These are phyloP conservation scores for Eucalyptus virginea DNA, from an alignment of 345 rosid genomes.

Conservation along the genomic window DNA sequence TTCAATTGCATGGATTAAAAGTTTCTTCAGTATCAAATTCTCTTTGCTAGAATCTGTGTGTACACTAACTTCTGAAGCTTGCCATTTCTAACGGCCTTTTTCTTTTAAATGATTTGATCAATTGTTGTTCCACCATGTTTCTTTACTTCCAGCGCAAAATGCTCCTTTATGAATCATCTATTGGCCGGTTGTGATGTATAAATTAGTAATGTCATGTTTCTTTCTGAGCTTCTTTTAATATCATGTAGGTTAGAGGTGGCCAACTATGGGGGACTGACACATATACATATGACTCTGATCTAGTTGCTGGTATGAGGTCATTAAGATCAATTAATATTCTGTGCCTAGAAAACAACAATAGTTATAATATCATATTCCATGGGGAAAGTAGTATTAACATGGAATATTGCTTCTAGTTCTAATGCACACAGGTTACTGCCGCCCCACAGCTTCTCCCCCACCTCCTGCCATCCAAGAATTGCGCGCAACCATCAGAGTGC, in stretches of 20 bases:
- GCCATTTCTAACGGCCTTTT: not conserved
- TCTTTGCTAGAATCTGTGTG: not conserved
- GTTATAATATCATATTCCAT: not conserved
- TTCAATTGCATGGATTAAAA: not conserved
- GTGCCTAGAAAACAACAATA: not conserved
- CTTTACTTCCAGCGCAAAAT: not conserved
- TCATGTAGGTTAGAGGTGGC: constrained; percentile 79
- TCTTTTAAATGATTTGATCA: not conserved
- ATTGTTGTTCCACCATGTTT: not conserved
- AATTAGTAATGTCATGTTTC: not conserved
- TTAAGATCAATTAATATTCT: not conserved
- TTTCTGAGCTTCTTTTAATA: not conserved
- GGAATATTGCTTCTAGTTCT: constrained; percentile 54
- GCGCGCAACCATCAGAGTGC: constrained; percentile 69
- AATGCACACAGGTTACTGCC: constrained; percentile 99
- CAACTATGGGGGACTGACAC: constrained; percentile 99
- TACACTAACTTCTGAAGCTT: not conserved
- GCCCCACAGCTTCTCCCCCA: constrained; percentile 95
- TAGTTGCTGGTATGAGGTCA: constrained; percentile 75
- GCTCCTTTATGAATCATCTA: not conserved
- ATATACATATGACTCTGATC: constrained; percentile 96
- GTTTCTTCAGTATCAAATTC: not conserved
- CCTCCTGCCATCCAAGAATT: constrained; percentile 94
- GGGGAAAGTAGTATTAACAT: not conserved
- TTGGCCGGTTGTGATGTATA: not conserved